A percentile compares a stretch with the other conserved stretches of the same genome.
phyloP scores from a whole-genome alignment of 768 basidiomycete species.

The Hemileccinum rubropunctum region DNA sequence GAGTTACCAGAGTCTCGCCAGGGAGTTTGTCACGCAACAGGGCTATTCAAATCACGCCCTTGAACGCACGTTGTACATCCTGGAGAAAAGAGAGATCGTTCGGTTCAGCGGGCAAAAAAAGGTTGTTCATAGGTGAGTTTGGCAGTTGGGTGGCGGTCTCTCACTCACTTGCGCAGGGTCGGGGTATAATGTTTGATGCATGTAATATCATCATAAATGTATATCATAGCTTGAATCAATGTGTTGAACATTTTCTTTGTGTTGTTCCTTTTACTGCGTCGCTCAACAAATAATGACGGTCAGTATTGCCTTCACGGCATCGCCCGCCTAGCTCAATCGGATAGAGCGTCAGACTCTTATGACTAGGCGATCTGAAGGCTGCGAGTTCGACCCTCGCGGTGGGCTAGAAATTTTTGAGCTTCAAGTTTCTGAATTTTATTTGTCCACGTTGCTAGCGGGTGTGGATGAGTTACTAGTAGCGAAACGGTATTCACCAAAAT shows the following conservation, averaged over 20 bases:
- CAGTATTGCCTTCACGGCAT: too few relatives aligned
- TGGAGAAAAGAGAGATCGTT: constrained; percentile 96
- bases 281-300: too few relatives aligned
- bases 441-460: too few relatives aligned
- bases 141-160: neutral
- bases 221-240: neutral
- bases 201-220: neutral
- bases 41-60: constrained; percentile 88
- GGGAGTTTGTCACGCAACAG: constrained; percentile 92
- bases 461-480: too few relatives aligned
- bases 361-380: constrained; percentile 52
- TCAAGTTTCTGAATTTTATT: too few relatives aligned
- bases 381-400: constrained; percentile 65
- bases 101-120: constrained; percentile 66
- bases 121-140: constrained; percentile 46
- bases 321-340: constrained; percentile 67
- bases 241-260: neutral
- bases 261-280: too few relatives aligned
- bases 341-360: constrained; percentile 68
- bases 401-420: constrained; percentile 41
- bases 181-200: constrained; percentile 21
- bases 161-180: constrained; percentile 21
- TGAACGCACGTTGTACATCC: constrained; percentile 83
- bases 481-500: too few relatives aligned
- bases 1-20: constrained; percentile 88